Evolutionary conservation across 495 filamentous ascomycete species (phyloP).

Genomic region (Pyronema omphalodes): DNA sequence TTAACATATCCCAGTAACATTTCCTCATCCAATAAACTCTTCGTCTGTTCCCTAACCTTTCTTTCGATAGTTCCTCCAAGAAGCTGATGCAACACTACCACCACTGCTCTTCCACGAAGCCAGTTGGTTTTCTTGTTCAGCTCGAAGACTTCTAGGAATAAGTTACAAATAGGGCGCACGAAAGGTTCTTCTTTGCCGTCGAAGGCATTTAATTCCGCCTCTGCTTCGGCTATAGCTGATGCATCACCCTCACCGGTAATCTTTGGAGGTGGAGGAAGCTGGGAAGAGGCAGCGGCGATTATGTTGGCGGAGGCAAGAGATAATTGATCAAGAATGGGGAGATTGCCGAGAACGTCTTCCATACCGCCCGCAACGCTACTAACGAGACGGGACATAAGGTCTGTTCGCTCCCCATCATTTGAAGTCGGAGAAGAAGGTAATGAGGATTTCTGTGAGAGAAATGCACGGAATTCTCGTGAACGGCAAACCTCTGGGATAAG

Average conservation of each 20-base stretch:
- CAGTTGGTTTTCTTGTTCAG: conserved; percentile 85
- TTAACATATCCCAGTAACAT: conserved; percentile 55
- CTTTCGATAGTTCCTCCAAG: conserved; percentile 89
- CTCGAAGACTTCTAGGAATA: conserved; percentile 92
- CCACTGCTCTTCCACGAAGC: conserved; percentile 85
- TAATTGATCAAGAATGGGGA: conserved; percentile 78
- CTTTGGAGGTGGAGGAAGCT: conserved; percentile 37
- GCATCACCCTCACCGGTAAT: conserved; percentile 36
- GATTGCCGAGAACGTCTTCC: conserved; percentile 88
- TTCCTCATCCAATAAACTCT: conserved; percentile 53
- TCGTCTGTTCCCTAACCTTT: conserved; percentile 62
- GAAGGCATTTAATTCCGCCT: conserved; percentile 86
- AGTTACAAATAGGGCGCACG: conserved; percentile 93
- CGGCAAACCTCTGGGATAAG: conserved; percentile 83
- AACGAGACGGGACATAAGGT: conserved; percentile 86
- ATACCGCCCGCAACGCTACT: conserved; percentile 93
- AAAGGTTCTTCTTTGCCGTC: conserved; percentile 87
- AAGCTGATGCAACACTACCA: conserved; percentile 68
- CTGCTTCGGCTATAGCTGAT: conserved; percentile 65
- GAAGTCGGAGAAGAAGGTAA: background rate
- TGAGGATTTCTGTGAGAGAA: conserved; percentile 57
- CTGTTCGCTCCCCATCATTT: conserved; percentile 34
- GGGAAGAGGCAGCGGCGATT: conserved; percentile 68
- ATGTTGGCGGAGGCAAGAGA: conserved; percentile 84
- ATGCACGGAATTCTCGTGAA: conserved; percentile 77